Conservation (phyloP, 768 basidiomycete species). For the Phlebiopsis gigantea region DNA sequence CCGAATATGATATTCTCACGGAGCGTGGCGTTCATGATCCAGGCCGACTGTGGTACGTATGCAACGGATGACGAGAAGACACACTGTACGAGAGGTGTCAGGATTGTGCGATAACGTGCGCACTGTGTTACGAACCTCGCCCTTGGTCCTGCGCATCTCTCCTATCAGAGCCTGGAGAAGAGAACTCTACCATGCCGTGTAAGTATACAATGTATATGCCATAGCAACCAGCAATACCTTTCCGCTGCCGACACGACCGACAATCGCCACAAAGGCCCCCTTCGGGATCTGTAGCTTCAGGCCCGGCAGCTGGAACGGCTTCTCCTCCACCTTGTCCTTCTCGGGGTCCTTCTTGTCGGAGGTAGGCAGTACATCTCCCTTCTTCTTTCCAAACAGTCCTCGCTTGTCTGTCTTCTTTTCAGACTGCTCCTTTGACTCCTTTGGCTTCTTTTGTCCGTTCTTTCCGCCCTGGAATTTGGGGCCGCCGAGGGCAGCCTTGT, state of each 20-base stretch:
- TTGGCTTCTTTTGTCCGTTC: slow-evolving; percentile 24
- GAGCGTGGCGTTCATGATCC: slow-evolving; percentile 65
- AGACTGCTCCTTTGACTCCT: slow-evolving; percentile 17
- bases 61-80: slow-evolving; percentile 49
- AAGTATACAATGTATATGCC: slow-evolving; percentile 11
- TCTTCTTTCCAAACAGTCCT: slow-evolving; percentile 20
- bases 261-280: slow-evolving; percentile 79
- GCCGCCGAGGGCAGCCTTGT: slow-evolving; percentile 21
- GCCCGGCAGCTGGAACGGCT: slow-evolving; percentile 58
- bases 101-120: too few relatives aligned
- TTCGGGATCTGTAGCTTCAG: slow-evolving; percentile 66
- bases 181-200: slow-evolving; percentile 40
- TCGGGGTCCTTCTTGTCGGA: slow-evolving; percentile 13
- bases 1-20: slow-evolving; percentile 76
- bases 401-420: slow-evolving; percentile 16
- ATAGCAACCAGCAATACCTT: slow-evolving; percentile 36
- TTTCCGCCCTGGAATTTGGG: slow-evolving; percentile 16
- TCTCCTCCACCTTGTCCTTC: slow-evolving; percentile 22
- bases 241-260: slow-evolving; percentile 67
- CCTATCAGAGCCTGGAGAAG: slow-evolving; percentile 73
- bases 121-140: slow-evolving; percentile 29
- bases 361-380: slow-evolving; percentile 15
- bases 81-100: slow-evolving; percentile 37
- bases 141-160: slow-evolving; percentile 74
- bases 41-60: slow-evolving; percentile 57